A percentile compares a stretch with the other conserved stretches of the same genome.
phyloP scores from a whole-genome alignment of 768 basidiomycete species.

The Pisolithus marmoratus region DNA sequence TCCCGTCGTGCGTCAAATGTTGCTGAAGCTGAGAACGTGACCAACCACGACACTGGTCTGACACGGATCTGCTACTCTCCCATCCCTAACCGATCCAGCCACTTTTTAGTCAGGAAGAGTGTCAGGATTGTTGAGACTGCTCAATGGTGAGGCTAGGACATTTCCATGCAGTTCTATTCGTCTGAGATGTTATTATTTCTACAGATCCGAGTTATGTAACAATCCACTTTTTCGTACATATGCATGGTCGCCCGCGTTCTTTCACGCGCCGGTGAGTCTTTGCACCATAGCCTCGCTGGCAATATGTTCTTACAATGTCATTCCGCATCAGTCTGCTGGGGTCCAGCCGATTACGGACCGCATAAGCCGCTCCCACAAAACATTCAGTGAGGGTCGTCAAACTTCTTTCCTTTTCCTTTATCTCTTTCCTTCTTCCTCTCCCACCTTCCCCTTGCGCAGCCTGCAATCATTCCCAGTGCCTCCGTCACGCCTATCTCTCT shows the following conservation, averaged over 20 bases:
- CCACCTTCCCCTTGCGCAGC: slow-evolving; percentile 36
- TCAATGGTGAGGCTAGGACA: slow-evolving; percentile 29
- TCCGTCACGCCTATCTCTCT: slow-evolving; percentile 77
- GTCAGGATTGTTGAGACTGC: slow-evolving; percentile 64
- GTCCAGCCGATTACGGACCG: slow-evolving; percentile 64
- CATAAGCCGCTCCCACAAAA: slow-evolving; percentile 61
- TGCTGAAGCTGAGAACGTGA: slow-evolving; percentile 14
- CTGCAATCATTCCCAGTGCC: slow-evolving; percentile 74
- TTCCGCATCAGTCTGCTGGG: slow-evolving; percentile 50
- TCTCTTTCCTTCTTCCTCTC: too few species aligned
- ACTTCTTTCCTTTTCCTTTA: too few species aligned
- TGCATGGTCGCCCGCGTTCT: slow-evolving; percentile 65
- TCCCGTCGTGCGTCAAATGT: slow-evolving; percentile 22
- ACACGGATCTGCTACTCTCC: slow-evolving; percentile 71
- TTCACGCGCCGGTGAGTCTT: slow-evolving; percentile 57
- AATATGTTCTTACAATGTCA: too few species aligned
- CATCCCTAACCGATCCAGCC: slow-evolving; percentile 50
- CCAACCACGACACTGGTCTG: slow-evolving; percentile 69
- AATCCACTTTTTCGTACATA: slow-evolving; percentile 42
- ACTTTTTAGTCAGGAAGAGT: slow-evolving; percentile 73
- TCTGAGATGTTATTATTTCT: slow-evolving; percentile 2
- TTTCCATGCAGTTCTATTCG: neutral
- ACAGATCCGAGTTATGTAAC: slow-evolving; percentile 16
- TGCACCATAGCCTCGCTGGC: too few species aligned
- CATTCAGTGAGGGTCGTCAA: slow-evolving; percentile 16